Evolutionary conservation across 1,139 yeast species (phyloP).

Genomic region (Sugiyamaella neomexicana): DNA sequence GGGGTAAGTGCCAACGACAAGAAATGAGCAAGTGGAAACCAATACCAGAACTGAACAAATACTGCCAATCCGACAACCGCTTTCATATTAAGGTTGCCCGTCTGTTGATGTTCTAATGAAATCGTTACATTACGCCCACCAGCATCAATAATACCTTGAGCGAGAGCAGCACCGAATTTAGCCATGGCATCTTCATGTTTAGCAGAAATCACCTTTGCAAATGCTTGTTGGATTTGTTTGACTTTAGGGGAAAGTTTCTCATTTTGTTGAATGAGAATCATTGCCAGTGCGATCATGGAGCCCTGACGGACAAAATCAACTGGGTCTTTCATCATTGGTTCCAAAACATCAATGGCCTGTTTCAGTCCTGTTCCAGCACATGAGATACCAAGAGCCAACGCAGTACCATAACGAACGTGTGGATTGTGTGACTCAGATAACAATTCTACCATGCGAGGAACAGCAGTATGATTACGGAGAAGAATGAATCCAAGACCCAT

Average conservation of each 20-base stretch:
- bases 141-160: slow-evolving; percentile 97
- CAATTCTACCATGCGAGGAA: slow-evolving; percentile 92
- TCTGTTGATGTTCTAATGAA: slow-evolving; percentile 83
- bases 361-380: slow-evolving; percentile 94
- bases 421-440: slow-evolving; percentile 95
- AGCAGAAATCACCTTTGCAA: slow-evolving; percentile 72
- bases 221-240: slow-evolving; percentile 68
- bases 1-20: slow-evolving; percentile 90
- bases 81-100: slow-evolving; percentile 85
- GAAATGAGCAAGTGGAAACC: slow-evolving; percentile 97
- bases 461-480: slow-evolving; percentile 86
- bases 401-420: slow-evolving; percentile 97
- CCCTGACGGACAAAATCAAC: slow-evolving; percentile 98
- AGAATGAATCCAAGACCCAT: slow-evolving; percentile 90
- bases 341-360: slow-evolving; percentile 87
- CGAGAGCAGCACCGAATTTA: slow-evolving; percentile 94
- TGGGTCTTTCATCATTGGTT: slow-evolving; percentile 89
- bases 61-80: slow-evolving; percentile 91
- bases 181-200: slow-evolving; percentile 97
- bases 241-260: slow-evolving; percentile 83
- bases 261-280: slow-evolving; percentile 92
- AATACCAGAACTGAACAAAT: slow-evolving; percentile 94
- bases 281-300: slow-evolving; percentile 87
- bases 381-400: slow-evolving; percentile 93
- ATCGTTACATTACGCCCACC: slow-evolving; percentile 99